Conservation (phyloP, 345 rosid genomes). For the Excoecaria agallocha region DNA sequence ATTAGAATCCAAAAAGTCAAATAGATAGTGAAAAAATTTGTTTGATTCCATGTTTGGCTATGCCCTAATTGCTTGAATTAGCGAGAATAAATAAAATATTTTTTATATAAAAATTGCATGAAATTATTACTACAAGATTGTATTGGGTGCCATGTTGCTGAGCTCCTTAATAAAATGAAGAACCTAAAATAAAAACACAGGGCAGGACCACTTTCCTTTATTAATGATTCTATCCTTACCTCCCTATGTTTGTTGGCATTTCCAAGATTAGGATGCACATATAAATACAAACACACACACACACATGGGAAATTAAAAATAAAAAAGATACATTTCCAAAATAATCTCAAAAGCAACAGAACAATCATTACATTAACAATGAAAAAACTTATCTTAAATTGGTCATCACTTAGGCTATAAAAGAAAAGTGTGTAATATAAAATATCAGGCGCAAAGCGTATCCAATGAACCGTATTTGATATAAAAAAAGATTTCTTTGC, state of each 20-base stretch:
- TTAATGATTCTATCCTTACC: no score
- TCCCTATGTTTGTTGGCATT: background rate
- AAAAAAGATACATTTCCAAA: constrained; percentile 2
- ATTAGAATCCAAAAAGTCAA: no score
- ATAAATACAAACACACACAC: no score
- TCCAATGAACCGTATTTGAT: background rate
- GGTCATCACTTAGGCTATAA: background rate
- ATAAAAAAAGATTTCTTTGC: background rate
- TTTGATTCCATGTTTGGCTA: no score
- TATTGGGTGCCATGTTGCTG: no score
- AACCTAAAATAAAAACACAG: background rate
- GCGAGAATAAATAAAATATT: no score
- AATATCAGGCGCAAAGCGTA: background rate
- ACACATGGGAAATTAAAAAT: no score
- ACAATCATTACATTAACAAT: constrained; percentile 4
- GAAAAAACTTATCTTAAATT: background rate
- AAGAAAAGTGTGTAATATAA: background rate
- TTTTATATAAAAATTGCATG: no score
- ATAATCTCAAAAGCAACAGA: constrained; percentile 5
- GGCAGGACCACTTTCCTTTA: background rate
- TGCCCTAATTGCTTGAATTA: no score
- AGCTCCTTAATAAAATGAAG: no score
- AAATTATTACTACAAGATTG: no score
- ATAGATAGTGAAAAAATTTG: no score
- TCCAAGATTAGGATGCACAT: background rate